Percentiles rank a stretch among this genome's conserved stretches.
These are phyloP conservation scores for Flaveria bidentis DNA, from an alignment of 129 eudicot genomes.

Conservation along the genomic window DNA sequence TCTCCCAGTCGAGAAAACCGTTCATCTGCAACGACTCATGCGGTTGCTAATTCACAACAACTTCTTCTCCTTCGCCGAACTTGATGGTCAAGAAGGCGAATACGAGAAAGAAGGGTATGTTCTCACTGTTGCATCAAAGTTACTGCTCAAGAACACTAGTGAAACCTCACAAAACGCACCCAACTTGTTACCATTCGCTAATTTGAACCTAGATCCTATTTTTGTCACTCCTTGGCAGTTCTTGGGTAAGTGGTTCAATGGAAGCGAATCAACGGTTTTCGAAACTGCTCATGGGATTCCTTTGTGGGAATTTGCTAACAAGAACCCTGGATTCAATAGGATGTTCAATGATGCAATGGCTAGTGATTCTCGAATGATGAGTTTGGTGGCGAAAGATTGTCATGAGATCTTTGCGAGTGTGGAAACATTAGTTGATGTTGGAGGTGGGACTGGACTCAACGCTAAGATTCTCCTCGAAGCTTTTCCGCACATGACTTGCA, in stretches of 20 bases:
- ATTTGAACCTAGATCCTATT: conserved; percentile 13
- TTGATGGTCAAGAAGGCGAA: conserved; percentile 11
- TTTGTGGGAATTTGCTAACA: conserved; percentile 27
- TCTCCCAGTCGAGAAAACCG: conserved; percentile 27
- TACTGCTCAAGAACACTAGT: conserved; percentile 32
- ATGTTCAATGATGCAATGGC: conserved; percentile 43
- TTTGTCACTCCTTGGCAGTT: conserved; percentile 27
- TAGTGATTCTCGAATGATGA: conserved; percentile 35
- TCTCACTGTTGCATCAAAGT: conserved; percentile 33
- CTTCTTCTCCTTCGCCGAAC: conserved; percentile 31
- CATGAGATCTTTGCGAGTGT: conserved; percentile 40
- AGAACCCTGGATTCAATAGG: conserved; percentile 23
- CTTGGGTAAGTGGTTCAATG: conserved; percentile 29
- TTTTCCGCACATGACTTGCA: conserved; percentile 41
- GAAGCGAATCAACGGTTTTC: conserved; percentile 29
- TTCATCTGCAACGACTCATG: conserved; percentile 37
- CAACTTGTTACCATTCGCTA: conserved; percentile 27
- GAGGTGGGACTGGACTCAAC: conserved; percentile 49
- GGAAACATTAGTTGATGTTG: conserved; percentile 51
- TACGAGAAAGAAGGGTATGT: conserved; percentile 23
- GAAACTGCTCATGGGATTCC: conserved; percentile 34
- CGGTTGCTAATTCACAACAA: conserved; percentile 37
- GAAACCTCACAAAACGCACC: not conserved
- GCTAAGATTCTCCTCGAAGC: conserved; percentile 36
- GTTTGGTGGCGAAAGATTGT: conserved; percentile 13